Base-by-base conservation (phyloP, 768 basidiomycete genomes). In the Trametes cinnabarina region DNA sequence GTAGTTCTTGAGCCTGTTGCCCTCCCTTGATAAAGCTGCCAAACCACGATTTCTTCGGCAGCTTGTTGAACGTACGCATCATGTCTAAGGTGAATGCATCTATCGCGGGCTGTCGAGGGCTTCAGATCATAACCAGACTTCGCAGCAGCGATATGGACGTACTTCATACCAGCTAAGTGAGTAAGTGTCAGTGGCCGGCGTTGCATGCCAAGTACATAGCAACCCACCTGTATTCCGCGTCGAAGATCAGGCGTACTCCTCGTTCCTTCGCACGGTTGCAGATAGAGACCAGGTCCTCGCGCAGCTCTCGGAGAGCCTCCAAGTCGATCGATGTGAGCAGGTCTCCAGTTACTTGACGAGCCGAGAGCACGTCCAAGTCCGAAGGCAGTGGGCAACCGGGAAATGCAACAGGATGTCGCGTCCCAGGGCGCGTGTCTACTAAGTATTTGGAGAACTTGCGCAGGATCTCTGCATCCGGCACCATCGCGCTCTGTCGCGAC, bases 71-170 rank as follows among this genome's bases (percentile, higher is more conserved):
- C 59, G 82, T 78, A 19, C 83, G 80, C 78, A 89, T 90, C 19
- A 97, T 78, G 4, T 86, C 77, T 20, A 89, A 73, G 5, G 88
- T 83, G 54, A 88, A 81, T 0, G 90, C 88, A 69, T 96, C 94
- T 26, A 97, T 79, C 0, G 92, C 92, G 10, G 94, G 92, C 74
- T 90, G 30, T 32, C 30, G 12, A 6, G 30, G 12, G 12, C 7
- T 12, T 32, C 30, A 32, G 30, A 32, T 12, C 12, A 6, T 12
- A 12, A 32, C 7, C 7, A 32, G 12, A 12, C 37, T 8, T 4
- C 3, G 10, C 12, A 7, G n/a, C 6, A 20, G 34, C 47, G 37
- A 15, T 28, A 46, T 0, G 19, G 8, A 35, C 62, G n/a, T 48
- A 76, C 74, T 67, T 79, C 77, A 52, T 76, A 79, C 76, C 75